A percentile compares a stretch with the other conserved stretches of the same genome.
phyloP scores from a whole-genome alignment of 2,329 filamentous ascomycete species.

The Pseudocercospora crystallina region DNA sequence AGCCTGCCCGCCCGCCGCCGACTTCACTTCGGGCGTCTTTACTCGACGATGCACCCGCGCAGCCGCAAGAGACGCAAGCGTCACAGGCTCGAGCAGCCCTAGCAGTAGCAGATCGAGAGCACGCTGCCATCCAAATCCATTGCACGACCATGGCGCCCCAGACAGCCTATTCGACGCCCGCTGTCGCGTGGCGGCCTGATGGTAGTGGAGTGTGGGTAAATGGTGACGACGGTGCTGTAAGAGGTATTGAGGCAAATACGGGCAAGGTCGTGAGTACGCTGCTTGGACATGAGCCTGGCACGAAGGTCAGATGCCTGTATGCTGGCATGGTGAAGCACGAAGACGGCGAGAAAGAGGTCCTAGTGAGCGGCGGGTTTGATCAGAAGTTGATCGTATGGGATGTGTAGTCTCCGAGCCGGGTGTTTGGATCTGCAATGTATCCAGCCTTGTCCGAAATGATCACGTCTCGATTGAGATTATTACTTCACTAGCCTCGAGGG shows the following conservation, averaged over 20 bases:
- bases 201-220: constrained; percentile 64
- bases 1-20: constrained; percentile 14
- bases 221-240: constrained; percentile 62
- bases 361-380: constrained; percentile 66
- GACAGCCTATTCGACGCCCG: constrained; percentile 63
- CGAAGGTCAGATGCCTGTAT: constrained; percentile 60
- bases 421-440: too few species aligned
- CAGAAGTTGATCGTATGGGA: constrained; percentile 61
- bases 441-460: too few species aligned
- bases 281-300: constrained; percentile 55
- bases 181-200: constrained; percentile 61
- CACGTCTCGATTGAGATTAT: too few species aligned
- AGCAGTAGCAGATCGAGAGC: constrained; percentile 56
- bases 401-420: constrained; percentile 3
- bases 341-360: constrained; percentile 47
- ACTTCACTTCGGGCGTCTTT: constrained; percentile 22
- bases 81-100: constrained; percentile 54
- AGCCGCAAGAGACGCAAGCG: constrained; percentile 45
- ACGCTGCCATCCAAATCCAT: constrained; percentile 60
- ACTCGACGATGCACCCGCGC: constrained; percentile 23
- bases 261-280: constrained; percentile 57
- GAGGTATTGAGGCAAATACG: constrained; percentile 59
- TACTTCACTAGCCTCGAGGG: too few species aligned
- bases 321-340: constrained; percentile 45
- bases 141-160: constrained; percentile 63